Conservation (phyloP, 2,329 filamentous ascomycete species). For the Alternaria sp. region DNA sequence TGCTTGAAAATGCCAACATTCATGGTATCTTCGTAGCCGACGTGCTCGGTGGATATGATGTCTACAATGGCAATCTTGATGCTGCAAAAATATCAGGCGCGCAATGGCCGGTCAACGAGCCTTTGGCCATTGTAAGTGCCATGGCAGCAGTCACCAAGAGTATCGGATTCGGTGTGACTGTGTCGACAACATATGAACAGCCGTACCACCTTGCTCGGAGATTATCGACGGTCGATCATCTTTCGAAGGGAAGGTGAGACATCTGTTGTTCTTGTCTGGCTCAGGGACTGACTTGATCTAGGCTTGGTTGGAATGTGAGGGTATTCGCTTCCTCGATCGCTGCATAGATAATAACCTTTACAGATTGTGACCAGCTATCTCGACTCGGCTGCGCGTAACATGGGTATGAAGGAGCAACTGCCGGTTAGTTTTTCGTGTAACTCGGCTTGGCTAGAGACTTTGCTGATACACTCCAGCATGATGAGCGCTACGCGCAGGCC, state of each 20-base stretch:
- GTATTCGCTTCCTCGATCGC: background rate
- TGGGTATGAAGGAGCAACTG: constrained; percentile 63
- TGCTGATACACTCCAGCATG: constrained; percentile 56
- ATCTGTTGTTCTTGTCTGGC: background rate
- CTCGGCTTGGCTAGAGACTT: constrained; percentile 61
- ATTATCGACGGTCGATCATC: constrained; percentile 71
- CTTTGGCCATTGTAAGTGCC: constrained; percentile 66
- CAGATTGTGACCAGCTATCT: constrained; percentile 72
- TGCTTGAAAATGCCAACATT: constrained; percentile 49
- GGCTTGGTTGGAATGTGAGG: constrained; percentile 37
- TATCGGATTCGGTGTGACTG: constrained; percentile 73
- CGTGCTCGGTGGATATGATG: constrained; percentile 67
- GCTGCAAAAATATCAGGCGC: constrained; percentile 68
- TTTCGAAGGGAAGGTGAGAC: constrained; percentile 64
- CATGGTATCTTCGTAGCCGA: constrained; percentile 53
- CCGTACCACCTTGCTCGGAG: constrained; percentile 71
- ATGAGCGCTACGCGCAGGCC: constrained; percentile 71
- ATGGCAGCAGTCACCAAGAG: constrained; percentile 72
- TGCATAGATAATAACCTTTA: constrained; percentile 9
- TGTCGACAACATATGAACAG: constrained; percentile 72
- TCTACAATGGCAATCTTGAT: constrained; percentile 69
- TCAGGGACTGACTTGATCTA: constrained; percentile 9
- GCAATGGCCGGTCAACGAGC: constrained; percentile 76
- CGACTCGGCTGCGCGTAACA: constrained; percentile 69
- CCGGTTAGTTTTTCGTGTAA: constrained; percentile 55